phyloP scores from a whole-genome alignment of 495 filamentous ascomycete genomes.

The Trichoderma orchidacearum region DNA sequence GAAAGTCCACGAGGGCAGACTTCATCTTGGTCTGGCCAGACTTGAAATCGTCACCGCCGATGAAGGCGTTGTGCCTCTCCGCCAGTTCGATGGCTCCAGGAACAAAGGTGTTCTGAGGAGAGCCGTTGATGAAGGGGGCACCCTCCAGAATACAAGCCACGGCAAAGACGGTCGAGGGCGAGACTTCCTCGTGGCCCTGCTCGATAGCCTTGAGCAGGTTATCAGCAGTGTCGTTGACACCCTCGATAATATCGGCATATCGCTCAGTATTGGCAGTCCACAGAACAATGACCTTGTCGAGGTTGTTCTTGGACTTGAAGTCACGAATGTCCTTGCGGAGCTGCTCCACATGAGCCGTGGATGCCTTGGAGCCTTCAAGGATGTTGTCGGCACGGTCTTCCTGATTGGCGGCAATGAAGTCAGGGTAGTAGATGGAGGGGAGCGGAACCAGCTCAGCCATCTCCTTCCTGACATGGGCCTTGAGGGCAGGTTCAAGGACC shows the following conservation, averaged over 20 bases:
- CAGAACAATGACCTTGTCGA: conserved; percentile 95
- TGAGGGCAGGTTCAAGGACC: conserved; percentile 87
- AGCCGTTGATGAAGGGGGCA: conserved; percentile 96
- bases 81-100: conserved; percentile 83
- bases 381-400: conserved; percentile 93
- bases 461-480: conserved; percentile 78
- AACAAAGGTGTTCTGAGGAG: conserved; percentile 97
- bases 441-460: conserved; percentile 83
- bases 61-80: conserved; percentile 77
- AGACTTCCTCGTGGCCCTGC: conserved; percentile 71
- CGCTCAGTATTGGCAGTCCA: conserved; percentile 99
- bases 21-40: conserved; percentile 99
- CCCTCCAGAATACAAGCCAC: conserved; percentile 85
- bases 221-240: conserved; percentile 93
- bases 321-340: conserved; percentile 91
- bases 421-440: conserved; percentile 94
- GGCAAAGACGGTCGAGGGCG: conserved; percentile 91
- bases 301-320: conserved; percentile 72
- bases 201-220: conserved; percentile 84
- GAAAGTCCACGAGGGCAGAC: conserved; percentile 93
- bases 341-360: conserved; percentile 75
- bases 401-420: conserved; percentile 99
- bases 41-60: conserved; percentile 99
- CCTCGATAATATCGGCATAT: conserved; percentile 73
- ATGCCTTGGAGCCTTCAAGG: conserved; percentile 70